Evolutionary conservation across 805 yeast genomes (phyloP).

Genomic region (Hanseniaspora lindneri): DNA sequence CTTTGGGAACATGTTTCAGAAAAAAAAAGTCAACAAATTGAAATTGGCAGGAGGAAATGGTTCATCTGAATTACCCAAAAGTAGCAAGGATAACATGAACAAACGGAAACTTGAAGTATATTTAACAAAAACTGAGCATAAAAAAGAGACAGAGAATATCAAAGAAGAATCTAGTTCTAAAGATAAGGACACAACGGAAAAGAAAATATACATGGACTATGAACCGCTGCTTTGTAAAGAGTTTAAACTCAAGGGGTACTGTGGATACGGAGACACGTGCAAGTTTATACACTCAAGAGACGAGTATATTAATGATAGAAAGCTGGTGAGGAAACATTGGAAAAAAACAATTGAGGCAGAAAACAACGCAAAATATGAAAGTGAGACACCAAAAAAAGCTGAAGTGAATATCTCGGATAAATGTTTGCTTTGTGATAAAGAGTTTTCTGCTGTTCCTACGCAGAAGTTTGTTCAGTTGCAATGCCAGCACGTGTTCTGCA

Average conservation of each 20-base stretch:
- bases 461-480: slow-evolving; percentile 43
- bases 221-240: slow-evolving; percentile 94
- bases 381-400: slow-evolving; percentile 12
- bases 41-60: not conserved
- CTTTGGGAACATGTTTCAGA: slow-evolving; percentile 3
- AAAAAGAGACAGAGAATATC: not conserved
- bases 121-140: not conserved
- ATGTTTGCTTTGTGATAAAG: slow-evolving; percentile 49
- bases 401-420: slow-evolving; percentile 40
- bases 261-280: slow-evolving; percentile 96
- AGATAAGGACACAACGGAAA: not conserved
- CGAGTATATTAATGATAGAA: slow-evolving; percentile 62
- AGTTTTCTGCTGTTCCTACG: slow-evolving; percentile 28
- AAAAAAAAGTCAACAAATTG: slow-evolving; percentile 8
- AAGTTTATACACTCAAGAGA: slow-evolving; percentile 87
- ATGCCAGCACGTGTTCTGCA: slow-evolving; percentile 58
- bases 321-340: slow-evolving; percentile 56
- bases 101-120: slow-evolving; percentile 3
- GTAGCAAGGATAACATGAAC: not conserved
- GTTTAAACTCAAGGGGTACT: slow-evolving; percentile 77
- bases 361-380: slow-evolving; percentile 18
- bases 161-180: not conserved
- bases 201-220: slow-evolving; percentile 63
- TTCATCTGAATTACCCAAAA: no score
- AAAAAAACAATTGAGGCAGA: slow-evolving; percentile 30